phyloP scores from a whole-genome alignment of 495 filamentous ascomycete species.

The Pseudoneurospora amorphoporcata region DNA sequence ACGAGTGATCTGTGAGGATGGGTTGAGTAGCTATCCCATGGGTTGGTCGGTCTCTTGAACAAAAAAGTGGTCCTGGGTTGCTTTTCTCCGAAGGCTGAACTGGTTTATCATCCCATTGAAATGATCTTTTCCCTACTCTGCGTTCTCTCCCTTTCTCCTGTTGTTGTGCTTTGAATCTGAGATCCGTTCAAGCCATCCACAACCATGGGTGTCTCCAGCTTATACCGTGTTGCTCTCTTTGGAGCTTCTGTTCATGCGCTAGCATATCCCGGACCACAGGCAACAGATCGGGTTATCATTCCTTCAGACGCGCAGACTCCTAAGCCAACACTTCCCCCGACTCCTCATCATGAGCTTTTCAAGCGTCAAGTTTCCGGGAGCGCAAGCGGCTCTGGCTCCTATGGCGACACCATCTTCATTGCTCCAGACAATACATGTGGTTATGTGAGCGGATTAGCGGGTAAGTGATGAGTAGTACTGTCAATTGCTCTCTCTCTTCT shows the following conservation, averaged over 20 bases:
- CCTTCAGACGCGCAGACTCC: conserved; percentile 13
- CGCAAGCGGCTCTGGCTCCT: background rate
- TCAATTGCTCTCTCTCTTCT: background rate
- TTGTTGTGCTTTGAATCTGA: background rate
- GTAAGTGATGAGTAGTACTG: conserved; percentile 8
- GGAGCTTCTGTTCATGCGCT: conserved; percentile 24
- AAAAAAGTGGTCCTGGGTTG: background rate
- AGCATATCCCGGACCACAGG: conserved; percentile 23
- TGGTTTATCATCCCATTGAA: background rate
- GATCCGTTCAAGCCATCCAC: background rate
- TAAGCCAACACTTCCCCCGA: conserved; percentile 24
- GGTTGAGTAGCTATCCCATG: background rate
- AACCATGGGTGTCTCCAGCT: conserved; percentile 6
- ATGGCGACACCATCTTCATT: conserved; percentile 24
- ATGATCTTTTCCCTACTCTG: background rate
- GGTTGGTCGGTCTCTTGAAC: background rate
- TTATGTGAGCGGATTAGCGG: conserved; percentile 28
- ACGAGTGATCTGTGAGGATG: background rate
- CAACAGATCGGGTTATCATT: conserved; percentile 16
- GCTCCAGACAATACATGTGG: conserved; percentile 42
- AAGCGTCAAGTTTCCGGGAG: conserved; percentile 15
- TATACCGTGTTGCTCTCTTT: conserved; percentile 18
- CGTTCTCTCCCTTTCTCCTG: background rate
- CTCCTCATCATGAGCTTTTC: conserved; percentile 15
- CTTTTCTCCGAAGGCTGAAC: background rate